phyloP scores from a whole-genome alignment of 805 yeast genomes.

The Candida koratica region DNA sequence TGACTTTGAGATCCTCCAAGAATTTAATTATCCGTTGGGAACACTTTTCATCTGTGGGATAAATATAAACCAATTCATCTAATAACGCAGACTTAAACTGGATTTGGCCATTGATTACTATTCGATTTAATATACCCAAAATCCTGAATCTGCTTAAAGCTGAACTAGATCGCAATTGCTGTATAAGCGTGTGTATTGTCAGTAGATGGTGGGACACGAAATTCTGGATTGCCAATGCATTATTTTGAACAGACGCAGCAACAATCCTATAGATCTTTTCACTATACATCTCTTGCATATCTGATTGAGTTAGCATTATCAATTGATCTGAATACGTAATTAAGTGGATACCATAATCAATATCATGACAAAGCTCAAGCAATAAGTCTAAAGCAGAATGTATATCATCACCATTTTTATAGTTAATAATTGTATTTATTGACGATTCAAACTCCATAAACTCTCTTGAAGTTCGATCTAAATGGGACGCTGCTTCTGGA shows the following conservation, averaged over 20 bases:
- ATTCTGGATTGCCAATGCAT: conserved; percentile 53
- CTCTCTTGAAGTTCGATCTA: conserved; percentile 7
- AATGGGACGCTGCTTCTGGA: not conserved
- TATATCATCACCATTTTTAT: not conserved
- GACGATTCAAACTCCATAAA: conserved; percentile 18
- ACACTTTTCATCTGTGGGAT: conserved; percentile 24
- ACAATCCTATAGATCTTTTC: conserved; percentile 60
- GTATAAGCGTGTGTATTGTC: conserved; percentile 13
- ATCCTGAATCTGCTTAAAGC: conserved; percentile 42
- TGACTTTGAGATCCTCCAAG: conserved; percentile 40
- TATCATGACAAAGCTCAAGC: conserved; percentile 63
- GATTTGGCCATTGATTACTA: conserved; percentile 37
- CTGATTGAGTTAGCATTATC: not conserved
- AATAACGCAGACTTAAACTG: conserved; percentile 27
- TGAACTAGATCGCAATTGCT: conserved; percentile 19
- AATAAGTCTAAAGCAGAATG: conserved; percentile 39
- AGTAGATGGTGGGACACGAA: conserved; percentile 24
- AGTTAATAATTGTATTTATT: conserved; percentile 17
- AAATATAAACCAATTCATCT: conserved; percentile 22
- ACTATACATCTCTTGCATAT: not conserved
- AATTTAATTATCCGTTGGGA: conserved; percentile 42
- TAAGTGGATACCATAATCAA: conserved; percentile 51
- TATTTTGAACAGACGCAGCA: conserved; percentile 69
- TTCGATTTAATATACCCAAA: conserved; percentile 50
- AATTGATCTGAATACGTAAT: conserved; percentile 3